A percentile compares a stretch with the other conserved stretches of the same genome.
These are phyloP conservation scores for Claviceps paspali DNA, from an alignment of 2,329 filamentous ascomycete species.

Conservation along the genomic window DNA sequence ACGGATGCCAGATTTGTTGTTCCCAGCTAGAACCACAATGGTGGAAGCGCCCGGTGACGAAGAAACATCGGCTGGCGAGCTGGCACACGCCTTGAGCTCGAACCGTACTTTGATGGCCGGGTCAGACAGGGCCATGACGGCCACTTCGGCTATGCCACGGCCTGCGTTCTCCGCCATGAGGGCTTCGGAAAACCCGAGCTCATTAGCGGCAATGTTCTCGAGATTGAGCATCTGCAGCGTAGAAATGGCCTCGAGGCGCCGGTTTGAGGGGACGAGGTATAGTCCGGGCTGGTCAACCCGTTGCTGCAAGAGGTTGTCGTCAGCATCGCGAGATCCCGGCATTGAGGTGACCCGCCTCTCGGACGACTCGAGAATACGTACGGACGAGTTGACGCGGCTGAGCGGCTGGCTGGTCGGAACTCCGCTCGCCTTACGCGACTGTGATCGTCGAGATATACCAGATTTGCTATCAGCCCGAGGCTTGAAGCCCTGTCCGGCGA, in stretches of 20 bases:
- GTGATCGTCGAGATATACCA: slow-evolving; percentile 31
- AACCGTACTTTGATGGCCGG: slow-evolving; percentile 41
- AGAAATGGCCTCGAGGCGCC: slow-evolving; percentile 46
- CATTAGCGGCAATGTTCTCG: slow-evolving; percentile 78
- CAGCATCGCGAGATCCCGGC: slow-evolving; percentile 17
- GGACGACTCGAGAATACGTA: slow-evolving; percentile 20
- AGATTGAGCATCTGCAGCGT: slow-evolving; percentile 81
- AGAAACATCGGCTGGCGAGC: slow-evolving; percentile 15
- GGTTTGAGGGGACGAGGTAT: slow-evolving; percentile 38
- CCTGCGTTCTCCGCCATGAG: slow-evolving; percentile 88
- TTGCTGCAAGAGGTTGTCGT: slow-evolving; percentile 17
- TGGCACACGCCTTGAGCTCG: slow-evolving; percentile 26
- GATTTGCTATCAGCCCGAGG: slow-evolving; percentile 38
- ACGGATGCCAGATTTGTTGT: slow-evolving; percentile 75
- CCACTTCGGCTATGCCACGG: slow-evolving; percentile 73
- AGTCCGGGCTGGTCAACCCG: slow-evolving; percentile 29
- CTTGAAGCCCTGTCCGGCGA: slow-evolving; percentile 10
- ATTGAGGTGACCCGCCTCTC: slow-evolving; percentile 15
- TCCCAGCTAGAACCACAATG: slow-evolving; percentile 76
- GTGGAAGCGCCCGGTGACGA: slow-evolving; percentile 18
- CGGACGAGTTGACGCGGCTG: slow-evolving; percentile 32
- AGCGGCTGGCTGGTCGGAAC: slow-evolving; percentile 23
- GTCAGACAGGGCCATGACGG: slow-evolving; percentile 51
- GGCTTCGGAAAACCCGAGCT: slow-evolving; percentile 74
- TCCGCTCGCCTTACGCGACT: slow-evolving; percentile 41